Conservation (phyloP, 768 basidiomycete species). For the Pleurotus djamor region DNA sequence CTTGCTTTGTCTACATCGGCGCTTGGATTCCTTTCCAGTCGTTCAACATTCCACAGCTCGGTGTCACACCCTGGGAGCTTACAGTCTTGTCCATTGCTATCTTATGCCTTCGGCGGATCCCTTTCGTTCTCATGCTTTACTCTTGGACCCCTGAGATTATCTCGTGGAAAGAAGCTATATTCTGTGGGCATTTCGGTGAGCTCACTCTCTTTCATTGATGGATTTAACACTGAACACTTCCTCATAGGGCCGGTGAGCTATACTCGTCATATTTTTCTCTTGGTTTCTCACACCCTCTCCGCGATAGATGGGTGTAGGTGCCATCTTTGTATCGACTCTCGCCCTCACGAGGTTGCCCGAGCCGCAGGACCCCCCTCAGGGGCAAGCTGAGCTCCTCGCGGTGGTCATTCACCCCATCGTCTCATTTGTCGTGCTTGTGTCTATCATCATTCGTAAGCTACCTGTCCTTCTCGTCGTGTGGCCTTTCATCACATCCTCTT, state of each 20-base stretch:
- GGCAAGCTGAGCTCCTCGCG: constrained; percentile 73
- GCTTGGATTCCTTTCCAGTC: constrained; percentile 77
- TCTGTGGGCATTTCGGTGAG: constrained; percentile 88
- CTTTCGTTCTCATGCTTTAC: constrained; percentile 74
- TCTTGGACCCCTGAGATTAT: constrained; percentile 85
- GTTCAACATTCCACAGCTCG: constrained; percentile 55
- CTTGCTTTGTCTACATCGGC: constrained; percentile 82
- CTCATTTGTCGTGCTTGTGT: constrained; percentile 82
- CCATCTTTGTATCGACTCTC: constrained; percentile 83
- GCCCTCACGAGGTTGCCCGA: constrained; percentile 61
- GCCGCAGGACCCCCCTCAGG: constrained; percentile 57
- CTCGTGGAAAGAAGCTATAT: constrained; percentile 84
- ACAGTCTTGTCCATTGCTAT: constrained; percentile 65
- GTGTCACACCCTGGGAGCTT: constrained; percentile 71
- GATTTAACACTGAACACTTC: not conserved
- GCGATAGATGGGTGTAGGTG: constrained; percentile 83
- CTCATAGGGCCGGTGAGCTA: constrained; percentile 49
- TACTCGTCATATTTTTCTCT: not conserved
- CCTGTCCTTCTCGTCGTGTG: not conserved
- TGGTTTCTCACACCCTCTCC: not conserved
- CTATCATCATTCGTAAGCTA: constrained; percentile 76
- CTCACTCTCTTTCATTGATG: not conserved
- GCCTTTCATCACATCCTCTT: not conserved
- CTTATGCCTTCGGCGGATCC: constrained; percentile 77
- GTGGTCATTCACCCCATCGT: constrained; percentile 79